Evolutionary conservation across 1,139 yeast species (phyloP), one percentile per base, ranked within the genome.

Genomic region (Candida pseudocylindracea): DNA sequence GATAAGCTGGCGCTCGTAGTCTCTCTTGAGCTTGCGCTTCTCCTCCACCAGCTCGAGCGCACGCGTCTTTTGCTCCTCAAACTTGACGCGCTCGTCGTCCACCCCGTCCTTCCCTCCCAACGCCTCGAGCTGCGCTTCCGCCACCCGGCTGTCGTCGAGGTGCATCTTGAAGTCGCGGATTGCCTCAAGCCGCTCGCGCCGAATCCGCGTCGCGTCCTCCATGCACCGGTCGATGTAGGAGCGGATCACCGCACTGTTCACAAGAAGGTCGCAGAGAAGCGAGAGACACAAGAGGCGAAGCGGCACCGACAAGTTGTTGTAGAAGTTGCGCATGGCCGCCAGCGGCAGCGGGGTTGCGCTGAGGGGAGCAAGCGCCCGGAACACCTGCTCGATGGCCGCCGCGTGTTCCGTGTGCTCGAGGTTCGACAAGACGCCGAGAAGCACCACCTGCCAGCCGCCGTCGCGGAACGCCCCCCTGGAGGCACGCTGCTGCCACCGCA

Each of bases 391-490:
- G 35, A 74, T 64, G 6, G 52, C 49, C 1, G 55, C 54, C 26
- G 56, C 46, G 53, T 63, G 61, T 1, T 72, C 69, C 27, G 72
- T 60, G 41, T 69, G 60, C 31, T 71, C 70, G 9, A 75, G 67
- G 33, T 67, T 50, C 1, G 73, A 62, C 26, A 83, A 57, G 4
- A 83, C 58, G 12, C 94, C 94, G 31, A 83, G 50, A 28, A 83
- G 51, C 32, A 76, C 67, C 30, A 74, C 62, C 43, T 80, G 75
- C 94, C 95, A 85, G 36, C 71, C 71, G 4, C 94, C 93, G 43
- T 80, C 85, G 43, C 65, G 71, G 48, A 78, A 88, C 42, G 67
- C 67, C 36, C 94, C 67, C 39, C 67, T 72, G 10, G 73, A 63
- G 26, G 83, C 58, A 31, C 92, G 57, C 26, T 78, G 91, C 39